Base-by-base conservation (phyloP, 1,284 basidiomycete genomes). In the Ustilago cynodontis region DNA sequence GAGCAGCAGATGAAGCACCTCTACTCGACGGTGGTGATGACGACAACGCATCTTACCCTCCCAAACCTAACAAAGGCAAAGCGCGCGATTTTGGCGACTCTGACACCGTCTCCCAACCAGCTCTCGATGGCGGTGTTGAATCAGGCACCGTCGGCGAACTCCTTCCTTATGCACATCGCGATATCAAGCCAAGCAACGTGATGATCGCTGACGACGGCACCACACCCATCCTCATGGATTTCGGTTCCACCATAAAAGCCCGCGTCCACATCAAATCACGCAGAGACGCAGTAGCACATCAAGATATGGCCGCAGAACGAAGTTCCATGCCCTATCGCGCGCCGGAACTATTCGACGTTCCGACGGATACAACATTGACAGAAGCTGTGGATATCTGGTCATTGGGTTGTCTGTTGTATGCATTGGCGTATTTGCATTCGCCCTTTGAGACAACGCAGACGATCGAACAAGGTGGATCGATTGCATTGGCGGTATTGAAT, bases 161-260 rank as follows among this genome's bases (percentile, higher is more conserved):
- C 16, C 41, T 94, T 7, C 94, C 97, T 0, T 99, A 97, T 86
- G 95, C 96, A 0, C 97, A 99, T 87, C 89, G 97, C 67, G 96
- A 99, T 87, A 89, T 99, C 82, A 99, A 99, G 87, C 97, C 96
- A 43, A 95, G 82, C 54, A 99, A 99, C 86, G 90, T 99, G 65
- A 99, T 99, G 95, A 90, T 99, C 65, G 89, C 94, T 7, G 95
- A 98, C 82, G 93, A 97, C 67, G 94, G 93, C 6, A 66, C 58
- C 26, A 79, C 81, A 16, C 90, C 91, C 13, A 93, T 99, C 74
- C 90, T 99, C 18, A 99, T 99, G 96, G 96, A 99, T 87, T 96
- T 99, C 87, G 96, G 96, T 16, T 96, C 94, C 73, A 91, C 92
- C 6, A 88, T 91, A 82, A 92, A 91, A 81, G 94, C 94, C 9